Base-by-base conservation (phyloP, 345 rosid species). In the Pistacia integerrima region DNA sequence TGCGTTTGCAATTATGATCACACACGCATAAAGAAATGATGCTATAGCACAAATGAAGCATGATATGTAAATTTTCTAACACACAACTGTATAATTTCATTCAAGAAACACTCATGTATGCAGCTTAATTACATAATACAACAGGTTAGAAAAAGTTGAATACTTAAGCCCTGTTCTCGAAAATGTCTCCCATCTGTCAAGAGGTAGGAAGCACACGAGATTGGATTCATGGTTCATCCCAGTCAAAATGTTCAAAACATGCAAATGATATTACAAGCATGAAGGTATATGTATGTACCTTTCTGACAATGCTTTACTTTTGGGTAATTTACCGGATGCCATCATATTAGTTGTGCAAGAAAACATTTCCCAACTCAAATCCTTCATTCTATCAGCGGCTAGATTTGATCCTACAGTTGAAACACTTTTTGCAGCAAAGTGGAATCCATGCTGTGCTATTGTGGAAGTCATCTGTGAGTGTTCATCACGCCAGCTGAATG, bases 401-500 rank as follows among this genome's bases (percentile, higher is more conserved):
- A 81, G 77, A 16, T 75, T 78, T 35, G 72, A 74, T 61, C 82
- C 86, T 64, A 73, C 58, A 73, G 82, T 61, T 59, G 85, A 83
- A 73, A 87, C 80, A 35, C 85, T 89, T 79, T 86, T 89, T 77
- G 90, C 80, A 49, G 75, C 84, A 55, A 79, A 79, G 80, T 85
- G 76, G 84, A 96, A 91, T 14, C 94, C 94, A 81, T 86, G 87
- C 74, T 82, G 83, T 62, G 83, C 79, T 78, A 90, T 76, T 25
- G 80, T 62, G 74, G 93, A 87, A 72, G 84, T 71, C 90, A 93
- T 89, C 80, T 87, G 84, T 72, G 80, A 55, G 63, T 89, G 92
- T 78, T 86, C 89, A 64, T 87, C 72, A 64, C 68, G 64, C 87
- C 90, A 80, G 77, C 79, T 69, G 49, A 75, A 82, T 44, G 80